A percentile compares a stretch with the other conserved stretches of the same genome.
Conservation (phyloP, 148 eudicot species). For the Rhododendron vialii region DNA sequence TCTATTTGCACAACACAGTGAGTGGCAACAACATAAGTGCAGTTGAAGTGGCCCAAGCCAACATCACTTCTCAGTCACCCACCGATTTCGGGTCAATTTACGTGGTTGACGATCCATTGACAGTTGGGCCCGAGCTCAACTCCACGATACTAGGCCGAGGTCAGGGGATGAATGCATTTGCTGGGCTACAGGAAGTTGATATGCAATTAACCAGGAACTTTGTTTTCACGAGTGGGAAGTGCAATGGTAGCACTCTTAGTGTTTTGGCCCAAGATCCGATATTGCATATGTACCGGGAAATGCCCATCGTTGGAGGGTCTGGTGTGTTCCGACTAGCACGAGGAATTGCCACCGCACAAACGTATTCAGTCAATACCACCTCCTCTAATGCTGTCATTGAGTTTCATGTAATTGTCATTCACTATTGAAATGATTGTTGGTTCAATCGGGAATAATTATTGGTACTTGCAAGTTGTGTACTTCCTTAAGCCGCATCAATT, state of each 20-base stretch:
- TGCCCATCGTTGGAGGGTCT: constrained; percentile 42
- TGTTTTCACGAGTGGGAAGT: constrained; percentile 27
- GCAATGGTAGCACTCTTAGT: constrained; percentile 26
- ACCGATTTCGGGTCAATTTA: not conserved
- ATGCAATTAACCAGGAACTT: constrained; percentile 13
- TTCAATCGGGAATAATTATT: not conserved
- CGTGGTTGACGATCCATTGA: constrained; percentile 16
- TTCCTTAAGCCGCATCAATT: not conserved
- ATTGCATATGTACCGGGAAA: constrained; percentile 19
- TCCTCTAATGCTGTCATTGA: constrained; percentile 29
- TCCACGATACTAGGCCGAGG: constrained; percentile 18
- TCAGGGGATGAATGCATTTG: constrained; percentile 7
- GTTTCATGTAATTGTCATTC: constrained; percentile 34
- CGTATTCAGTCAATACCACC: constrained; percentile 21
- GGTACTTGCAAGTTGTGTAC: not conserved
- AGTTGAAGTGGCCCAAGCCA: constrained; percentile 4
- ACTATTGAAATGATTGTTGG: constrained; percentile 1
- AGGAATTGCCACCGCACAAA: constrained; percentile 32
- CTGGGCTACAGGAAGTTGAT: constrained; percentile 5
- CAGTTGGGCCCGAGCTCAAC: constrained; percentile 15
- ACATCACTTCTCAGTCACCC: not conserved
- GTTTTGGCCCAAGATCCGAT: constrained; percentile 27
- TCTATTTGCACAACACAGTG: constrained; percentile 8
- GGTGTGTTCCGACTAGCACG: constrained; percentile 40
- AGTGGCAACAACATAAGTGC: constrained; percentile 11